Evolutionary conservation across 208 protist species (phyloP).

Genomic region (Crithidia brevicula): DNA sequence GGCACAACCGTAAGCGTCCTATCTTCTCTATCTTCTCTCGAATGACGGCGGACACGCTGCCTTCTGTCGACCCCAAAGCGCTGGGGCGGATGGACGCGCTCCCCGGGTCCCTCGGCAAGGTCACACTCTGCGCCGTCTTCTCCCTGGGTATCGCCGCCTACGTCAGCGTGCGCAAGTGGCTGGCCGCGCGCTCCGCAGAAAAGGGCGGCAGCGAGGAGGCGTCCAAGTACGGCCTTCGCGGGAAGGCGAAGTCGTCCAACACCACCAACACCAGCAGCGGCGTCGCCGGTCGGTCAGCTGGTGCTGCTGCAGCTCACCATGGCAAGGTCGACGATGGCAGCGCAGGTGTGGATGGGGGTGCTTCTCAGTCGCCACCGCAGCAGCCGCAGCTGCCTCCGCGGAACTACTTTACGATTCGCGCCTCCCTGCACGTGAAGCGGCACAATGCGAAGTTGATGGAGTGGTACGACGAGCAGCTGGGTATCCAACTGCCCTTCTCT

Average conservation of each 20-base stretch:
- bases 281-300: not conserved
- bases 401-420: slow-evolving; percentile 66
- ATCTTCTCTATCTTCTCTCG: too few species aligned
- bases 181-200: slow-evolving; percentile 15
- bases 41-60: slow-evolving; percentile 6
- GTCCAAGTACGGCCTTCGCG: not conserved
- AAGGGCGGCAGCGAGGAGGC: not conserved
- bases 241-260: not conserved
- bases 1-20: too few species aligned
- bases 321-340: not conserved
- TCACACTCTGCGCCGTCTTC: slow-evolving; percentile 27
- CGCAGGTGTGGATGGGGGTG: not conserved
- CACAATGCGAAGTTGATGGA: slow-evolving; percentile 69
- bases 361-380: slow-evolving; percentile 13
- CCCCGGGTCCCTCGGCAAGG: slow-evolving; percentile 31
- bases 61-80: not conserved
- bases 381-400: slow-evolving; percentile 30
- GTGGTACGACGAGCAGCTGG: slow-evolving; percentile 80
- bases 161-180: slow-evolving; percentile 25
- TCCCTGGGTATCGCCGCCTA: slow-evolving; percentile 29
- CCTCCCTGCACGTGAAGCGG: slow-evolving; percentile 70
- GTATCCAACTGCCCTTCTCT: slow-evolving; percentile 72
- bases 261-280: not conserved
- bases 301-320: too few species aligned
- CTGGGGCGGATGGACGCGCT: slow-evolving; percentile 25